Percentiles rank a stretch among this genome's conserved stretches.
Evolutionary conservation across 2,329 filamentous ascomycete genomes (phyloP).

Genomic region (Aspergillus pseudotamarii): DNA sequence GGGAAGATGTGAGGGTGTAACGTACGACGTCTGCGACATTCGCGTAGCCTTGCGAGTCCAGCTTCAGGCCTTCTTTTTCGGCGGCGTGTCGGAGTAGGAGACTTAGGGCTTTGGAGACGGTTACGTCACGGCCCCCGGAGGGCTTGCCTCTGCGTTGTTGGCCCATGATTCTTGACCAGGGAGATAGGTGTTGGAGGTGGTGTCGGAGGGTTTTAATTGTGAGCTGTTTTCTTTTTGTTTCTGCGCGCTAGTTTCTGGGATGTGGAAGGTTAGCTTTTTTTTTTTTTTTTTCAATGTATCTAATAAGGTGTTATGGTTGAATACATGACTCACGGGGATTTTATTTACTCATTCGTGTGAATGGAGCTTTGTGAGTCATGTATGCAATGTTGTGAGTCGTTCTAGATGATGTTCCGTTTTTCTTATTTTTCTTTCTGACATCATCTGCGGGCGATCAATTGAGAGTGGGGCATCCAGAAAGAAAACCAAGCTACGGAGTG

Average conservation of each 20-base stretch:
- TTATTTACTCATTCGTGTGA: not conserved
- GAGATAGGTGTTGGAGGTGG: not conserved
- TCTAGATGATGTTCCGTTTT: not conserved
- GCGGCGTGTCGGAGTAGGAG: conserved; percentile 64
- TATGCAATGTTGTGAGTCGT: not conserved
- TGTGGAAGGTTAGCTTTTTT: not conserved
- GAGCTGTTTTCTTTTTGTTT: not conserved
- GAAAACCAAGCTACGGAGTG: too few relatives aligned
- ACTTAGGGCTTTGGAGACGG: conserved; percentile 46
- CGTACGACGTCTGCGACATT: conserved; percentile 62
- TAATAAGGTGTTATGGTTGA: not conserved
- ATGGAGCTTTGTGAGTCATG: not conserved
- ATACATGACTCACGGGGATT: not conserved
- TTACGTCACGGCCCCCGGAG: conserved; percentile 34
- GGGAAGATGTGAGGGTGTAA: not conserved
- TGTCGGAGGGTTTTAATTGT: not conserved
- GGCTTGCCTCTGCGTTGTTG: conserved; percentile 13
- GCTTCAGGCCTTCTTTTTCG: conserved; percentile 59
- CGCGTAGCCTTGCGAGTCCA: conserved; percentile 63
- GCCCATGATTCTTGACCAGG: conserved; percentile 5
- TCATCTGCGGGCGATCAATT: conserved; percentile 8
- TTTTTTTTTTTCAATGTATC: not conserved
- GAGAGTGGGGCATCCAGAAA: not conserved
- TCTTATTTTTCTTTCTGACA: not conserved
- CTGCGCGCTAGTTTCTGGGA: not conserved